Conservation (phyloP, 192 early-diverging fungal species). For the Kickxella alabastrina region DNA sequence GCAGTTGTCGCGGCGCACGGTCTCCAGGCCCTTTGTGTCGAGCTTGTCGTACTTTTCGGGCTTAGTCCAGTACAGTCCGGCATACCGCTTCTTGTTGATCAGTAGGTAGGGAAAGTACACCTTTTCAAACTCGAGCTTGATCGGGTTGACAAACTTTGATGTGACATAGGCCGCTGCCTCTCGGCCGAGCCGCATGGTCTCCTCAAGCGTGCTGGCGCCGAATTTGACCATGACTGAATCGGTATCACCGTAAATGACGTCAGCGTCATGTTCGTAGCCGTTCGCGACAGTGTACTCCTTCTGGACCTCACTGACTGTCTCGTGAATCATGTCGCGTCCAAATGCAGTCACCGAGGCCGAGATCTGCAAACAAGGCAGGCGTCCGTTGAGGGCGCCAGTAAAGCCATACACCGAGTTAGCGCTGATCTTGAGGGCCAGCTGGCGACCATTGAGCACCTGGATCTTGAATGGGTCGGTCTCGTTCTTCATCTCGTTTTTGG, state of each 20-base stretch:
- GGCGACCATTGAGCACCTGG: constrained; percentile 92
- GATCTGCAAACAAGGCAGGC: constrained; percentile 89
- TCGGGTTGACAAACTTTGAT: constrained; percentile 78
- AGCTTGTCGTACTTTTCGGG: constrained; percentile 92
- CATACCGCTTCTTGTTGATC: constrained; percentile 98
- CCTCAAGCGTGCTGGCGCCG: constrained; percentile 70
- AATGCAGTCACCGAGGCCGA: constrained; percentile 91
- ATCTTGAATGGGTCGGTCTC: constrained; percentile 94
- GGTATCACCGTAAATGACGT: constrained; percentile 97
- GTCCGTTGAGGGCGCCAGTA: constrained; percentile 89
- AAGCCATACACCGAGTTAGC: constrained; percentile 98
- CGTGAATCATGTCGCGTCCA: constrained; percentile 94
- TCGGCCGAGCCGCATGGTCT: constrained; percentile 82
- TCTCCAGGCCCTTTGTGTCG: constrained; percentile 98
- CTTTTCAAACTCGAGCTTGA: constrained; percentile 99
- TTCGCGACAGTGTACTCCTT: constrained; percentile 77
- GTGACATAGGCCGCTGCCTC: constrained; percentile 88
- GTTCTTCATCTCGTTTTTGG: constrained; percentile 90
- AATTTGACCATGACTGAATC: constrained; percentile 99
- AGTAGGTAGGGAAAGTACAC: constrained; percentile 97
- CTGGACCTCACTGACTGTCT: constrained; percentile 81
- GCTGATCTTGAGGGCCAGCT: constrained; percentile 92
- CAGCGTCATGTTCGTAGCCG: constrained; percentile 81
- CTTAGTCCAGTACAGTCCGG: constrained; percentile 96
- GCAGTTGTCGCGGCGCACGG: constrained; percentile 95